Evolutionary conservation across 805 yeast species (phyloP).

Genomic region (Clavispora santaluciae): DNA sequence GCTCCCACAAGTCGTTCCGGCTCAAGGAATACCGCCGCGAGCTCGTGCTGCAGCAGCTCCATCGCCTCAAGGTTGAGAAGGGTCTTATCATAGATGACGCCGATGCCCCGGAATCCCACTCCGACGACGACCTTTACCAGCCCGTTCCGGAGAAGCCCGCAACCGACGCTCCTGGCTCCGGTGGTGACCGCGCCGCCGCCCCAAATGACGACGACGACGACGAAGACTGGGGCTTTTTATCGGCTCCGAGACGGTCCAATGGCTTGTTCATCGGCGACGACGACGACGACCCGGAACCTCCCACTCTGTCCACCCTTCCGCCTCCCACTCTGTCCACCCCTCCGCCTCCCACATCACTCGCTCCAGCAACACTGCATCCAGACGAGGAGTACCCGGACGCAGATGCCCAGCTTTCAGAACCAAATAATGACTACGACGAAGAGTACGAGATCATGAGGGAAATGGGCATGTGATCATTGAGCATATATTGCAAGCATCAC

Average conservation of each 20-base stretch:
- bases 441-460: slow-evolving; percentile 37
- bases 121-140: slow-evolving; percentile 7
- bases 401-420: slow-evolving; percentile 6
- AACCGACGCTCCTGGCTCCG: slow-evolving; percentile 9
- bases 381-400: slow-evolving; percentile 7
- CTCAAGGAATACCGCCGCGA: slow-evolving; percentile 12
- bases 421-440: slow-evolving; percentile 15
- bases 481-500: slow-evolving; percentile 10
- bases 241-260: slow-evolving; percentile 12
- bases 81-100: slow-evolving; percentile 14
- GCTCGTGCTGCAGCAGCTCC: slow-evolving; percentile 13
- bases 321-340: too few species aligned
- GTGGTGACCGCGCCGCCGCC: slow-evolving; percentile 1
- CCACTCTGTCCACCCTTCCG: too few species aligned
- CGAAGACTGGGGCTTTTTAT: slow-evolving; percentile 18
- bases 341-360: background rate
- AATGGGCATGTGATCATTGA: slow-evolving; percentile 22
- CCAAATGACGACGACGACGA: slow-evolving; percentile 6
- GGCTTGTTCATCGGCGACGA: slow-evolving; percentile 27
- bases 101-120: background rate
- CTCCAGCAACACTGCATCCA: slow-evolving; percentile 4
- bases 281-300: slow-evolving; percentile 29
- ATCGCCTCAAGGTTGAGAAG: slow-evolving; percentile 14
- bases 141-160: slow-evolving; percentile 7
- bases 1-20: slow-evolving; percentile 10